Evolutionary conservation across 2,329 filamentous ascomycete genomes (phyloP), one percentile per base, ranked within the genome.

Genomic region (Aaosphaeria pasadenensis): DNA sequence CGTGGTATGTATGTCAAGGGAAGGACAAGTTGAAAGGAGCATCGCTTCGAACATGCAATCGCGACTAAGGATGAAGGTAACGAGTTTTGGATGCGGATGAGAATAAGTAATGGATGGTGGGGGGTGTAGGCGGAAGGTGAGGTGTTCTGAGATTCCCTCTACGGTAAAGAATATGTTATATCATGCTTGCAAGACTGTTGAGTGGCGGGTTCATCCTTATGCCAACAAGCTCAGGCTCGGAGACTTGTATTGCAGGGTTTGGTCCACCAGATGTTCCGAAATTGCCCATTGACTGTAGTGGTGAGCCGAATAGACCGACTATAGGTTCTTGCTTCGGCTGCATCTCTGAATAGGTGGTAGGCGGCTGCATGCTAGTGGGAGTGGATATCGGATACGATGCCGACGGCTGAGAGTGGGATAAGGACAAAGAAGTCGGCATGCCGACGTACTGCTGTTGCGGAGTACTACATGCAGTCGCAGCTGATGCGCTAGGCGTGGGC

Each of bases 151-250:
- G 17, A 24, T 24, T 24, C 17, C 17, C 41, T 33, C 50, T 47
- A 51, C 46, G 47, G 49, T 24, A 24, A 24, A 24, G 17, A 24
- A 24, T 24, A 7, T 28, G 39, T 47, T 49, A 66, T 29, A 70
- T 69, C 67, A 70, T 69, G 48, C 65, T 64, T 11, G 67, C 66
- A 29, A 70, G 62, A 9, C 62, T 67, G 45, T 63, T 68, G 7
- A 69, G 55, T 31, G 62, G 56, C 6, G 62, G 56, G 4, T 61
- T 58, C 5, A 62, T 57, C 35, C 63, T 60, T 13, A 70, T 61
- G 11, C 66, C 65, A 5, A 69, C 63, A 11, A 69, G 51, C 42
- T 70, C 66, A 6, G 67, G 66, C 46, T 69, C 65, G 13, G 60
- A 66, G 31, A 69, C 59, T 44, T 62, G 58, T 45, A 64, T 61